Base-by-base conservation (phyloP, 257 asterid species). In the Knoxia roxburghii region DNA sequence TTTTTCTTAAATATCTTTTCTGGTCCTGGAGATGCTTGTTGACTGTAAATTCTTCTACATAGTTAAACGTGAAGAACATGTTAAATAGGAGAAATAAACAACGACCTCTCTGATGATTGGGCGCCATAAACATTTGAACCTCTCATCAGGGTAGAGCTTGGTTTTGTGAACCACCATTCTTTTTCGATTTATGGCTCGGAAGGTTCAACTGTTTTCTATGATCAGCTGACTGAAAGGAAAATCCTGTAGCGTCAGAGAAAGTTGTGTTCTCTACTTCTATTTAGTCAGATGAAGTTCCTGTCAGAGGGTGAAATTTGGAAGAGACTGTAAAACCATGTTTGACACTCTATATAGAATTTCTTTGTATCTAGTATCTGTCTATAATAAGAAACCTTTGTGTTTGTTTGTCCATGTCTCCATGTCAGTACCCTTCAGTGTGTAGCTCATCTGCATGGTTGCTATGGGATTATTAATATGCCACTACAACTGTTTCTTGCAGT, bases 401-500 rank as follows among this genome's bases (percentile, higher is more conserved):
- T n/a, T n/a, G n/a, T n/a, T n/a, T n/a, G n/a, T 37, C 41, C 41
- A 37, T 37, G 9, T 37, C 6, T 37, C 9, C 41, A 37, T 37
- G 41, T 37, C 6, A 3, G 41, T 37, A 3, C 9, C 41, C 4
- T 37, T 37, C 9, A 37, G 41, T 37, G 41, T 37, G 41, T 37
- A 48, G 49, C 1, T 40, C 18, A 39, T 33, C 54, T 48, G 33
- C 45, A 21, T 45, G 12, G 43, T 20, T 68, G 21, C 40, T 49
- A 13, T 56, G 67, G 27, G 56, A 30, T 33, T 54, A 46, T 21
- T 49, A 50, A 49, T 27, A 43, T 68, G 21, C 33, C 68, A 40
- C 43, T 66, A 39, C 23, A 67, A 39, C 65, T 57, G 54, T 52
- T n/a, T 63, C 58, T 65, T 75, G 64, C 80, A 94, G 99, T 90